These are phyloP conservation scores for Cladosporium colombiae DNA, from an alignment of 2,329 filamentous ascomycete species.

Conservation along the genomic window DNA sequence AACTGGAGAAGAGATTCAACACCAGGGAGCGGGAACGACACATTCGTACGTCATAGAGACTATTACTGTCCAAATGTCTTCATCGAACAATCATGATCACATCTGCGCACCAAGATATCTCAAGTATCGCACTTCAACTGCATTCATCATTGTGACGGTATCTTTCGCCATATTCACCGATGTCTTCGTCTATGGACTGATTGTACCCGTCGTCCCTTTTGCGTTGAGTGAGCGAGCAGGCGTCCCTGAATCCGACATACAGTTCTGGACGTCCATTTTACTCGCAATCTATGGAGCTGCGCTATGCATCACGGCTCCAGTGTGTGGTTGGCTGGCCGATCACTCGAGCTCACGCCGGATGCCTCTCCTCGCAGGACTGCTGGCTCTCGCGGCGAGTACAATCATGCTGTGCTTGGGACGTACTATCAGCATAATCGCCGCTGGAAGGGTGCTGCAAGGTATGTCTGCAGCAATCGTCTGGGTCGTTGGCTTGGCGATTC, in stretches of 20 bases:
- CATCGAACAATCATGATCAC: too few species aligned
- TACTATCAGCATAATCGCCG: constrained; percentile 61
- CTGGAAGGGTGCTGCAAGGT: constrained; percentile 69
- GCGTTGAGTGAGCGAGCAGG: constrained; percentile 59
- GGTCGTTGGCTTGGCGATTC: constrained; percentile 69
- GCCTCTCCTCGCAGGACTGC: constrained; percentile 64
- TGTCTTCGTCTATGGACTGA: constrained; percentile 63
- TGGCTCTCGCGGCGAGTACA: constrained; percentile 65
- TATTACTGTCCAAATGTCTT: too few species aligned
- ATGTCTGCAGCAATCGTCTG: constrained; percentile 71
- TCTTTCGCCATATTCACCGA: constrained; percentile 48
- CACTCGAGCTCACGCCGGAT: constrained; percentile 60
- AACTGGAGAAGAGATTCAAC: too few species aligned
- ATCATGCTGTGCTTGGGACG: constrained; percentile 66
- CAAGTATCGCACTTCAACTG: constrained; percentile 35
- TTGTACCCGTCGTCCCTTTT: constrained; percentile 73
- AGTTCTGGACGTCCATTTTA: constrained; percentile 72
- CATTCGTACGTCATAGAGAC: too few species aligned
- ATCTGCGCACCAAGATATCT: constrained; percentile 32
- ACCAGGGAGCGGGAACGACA: too few species aligned
- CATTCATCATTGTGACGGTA: constrained; percentile 42
- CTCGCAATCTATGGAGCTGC: constrained; percentile 71
- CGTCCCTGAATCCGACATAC: constrained; percentile 54
- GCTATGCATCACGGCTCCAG: constrained; percentile 58
- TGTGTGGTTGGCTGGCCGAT: constrained; percentile 63